Evolutionary conservation across 306 rosid genomes (phyloP).

Genomic region (Luffa aegyptiaca): DNA sequence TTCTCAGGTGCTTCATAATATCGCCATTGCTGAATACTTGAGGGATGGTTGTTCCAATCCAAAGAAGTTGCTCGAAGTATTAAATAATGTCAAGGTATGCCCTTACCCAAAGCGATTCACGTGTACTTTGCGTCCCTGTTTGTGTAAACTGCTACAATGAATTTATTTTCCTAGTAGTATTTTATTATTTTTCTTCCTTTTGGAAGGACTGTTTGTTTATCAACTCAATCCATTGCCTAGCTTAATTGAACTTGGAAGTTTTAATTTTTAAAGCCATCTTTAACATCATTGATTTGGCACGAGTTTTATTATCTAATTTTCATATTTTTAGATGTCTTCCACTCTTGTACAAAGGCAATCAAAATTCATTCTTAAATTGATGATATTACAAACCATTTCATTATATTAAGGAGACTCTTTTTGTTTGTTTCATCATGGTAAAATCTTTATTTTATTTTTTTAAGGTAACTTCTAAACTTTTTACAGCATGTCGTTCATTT

Average conservation of each 20-base stretch:
- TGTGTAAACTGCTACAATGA: constrained; percentile 11
- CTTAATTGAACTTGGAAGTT: background rate
- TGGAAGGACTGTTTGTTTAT: background rate
- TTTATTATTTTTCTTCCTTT: background rate
- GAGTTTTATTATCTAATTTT: background rate
- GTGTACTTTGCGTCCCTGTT: background rate
- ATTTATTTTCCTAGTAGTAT: background rate
- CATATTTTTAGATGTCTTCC: background rate
- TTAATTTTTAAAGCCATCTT: background rate
- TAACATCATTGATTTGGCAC: background rate
- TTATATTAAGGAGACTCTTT: background rate
- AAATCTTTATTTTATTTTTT: background rate
- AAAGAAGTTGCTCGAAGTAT: constrained; percentile 64
- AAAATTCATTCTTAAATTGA: background rate
- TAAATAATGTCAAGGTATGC: constrained; percentile 68
- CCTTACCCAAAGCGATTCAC: background rate
- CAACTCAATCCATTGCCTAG: background rate
- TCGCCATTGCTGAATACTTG: constrained; percentile 68
- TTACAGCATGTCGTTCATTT: background rate
- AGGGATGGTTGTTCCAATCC: constrained; percentile 87
- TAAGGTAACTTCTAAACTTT: background rate
- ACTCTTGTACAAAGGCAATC: background rate
- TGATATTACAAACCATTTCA: background rate
- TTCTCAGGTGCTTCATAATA: constrained; percentile 81
- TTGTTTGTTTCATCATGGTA: background rate